A percentile compares a stretch with the other conserved stretches of the same genome.
Evolutionary conservation across 73 alveolate genomes (phyloP).

Genomic region (Tetrahymena malaccensis): DNA sequence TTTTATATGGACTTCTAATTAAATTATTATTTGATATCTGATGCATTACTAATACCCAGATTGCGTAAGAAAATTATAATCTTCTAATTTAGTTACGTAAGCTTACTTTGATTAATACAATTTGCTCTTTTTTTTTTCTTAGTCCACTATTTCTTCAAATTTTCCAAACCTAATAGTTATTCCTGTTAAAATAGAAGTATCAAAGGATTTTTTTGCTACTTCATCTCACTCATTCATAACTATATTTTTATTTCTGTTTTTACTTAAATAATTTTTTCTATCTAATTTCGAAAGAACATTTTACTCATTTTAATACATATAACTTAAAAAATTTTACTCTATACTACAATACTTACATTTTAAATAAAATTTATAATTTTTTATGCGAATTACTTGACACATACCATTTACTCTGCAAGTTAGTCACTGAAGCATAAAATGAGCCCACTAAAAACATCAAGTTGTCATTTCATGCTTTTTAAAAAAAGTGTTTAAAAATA

Average conservation of each 20-base stretch:
- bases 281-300: neutral
- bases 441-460: neutral
- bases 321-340: neutral
- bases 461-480: neutral
- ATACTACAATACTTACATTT: neutral
- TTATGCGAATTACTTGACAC: too few relatives aligned
- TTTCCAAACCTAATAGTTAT: neutral
- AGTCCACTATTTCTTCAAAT: neutral
- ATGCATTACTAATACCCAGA: neutral
- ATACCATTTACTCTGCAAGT: neutral
- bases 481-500: too few relatives aligned
- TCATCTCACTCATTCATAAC: neutral
- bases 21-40: neutral
- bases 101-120: neutral
- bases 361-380: too few relatives aligned
- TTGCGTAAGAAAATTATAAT: neutral
- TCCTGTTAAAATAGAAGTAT: neutral
- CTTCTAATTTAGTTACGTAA: neutral
- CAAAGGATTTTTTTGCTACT: neutral
- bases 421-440: neutral
- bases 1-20: neutral
- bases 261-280: neutral
- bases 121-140: neutral
- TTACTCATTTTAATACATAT: neutral
- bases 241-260: too few relatives aligned